Conservation (phyloP, 2,329 filamentous ascomycete genomes). For the Paecilomyces sp. region DNA sequence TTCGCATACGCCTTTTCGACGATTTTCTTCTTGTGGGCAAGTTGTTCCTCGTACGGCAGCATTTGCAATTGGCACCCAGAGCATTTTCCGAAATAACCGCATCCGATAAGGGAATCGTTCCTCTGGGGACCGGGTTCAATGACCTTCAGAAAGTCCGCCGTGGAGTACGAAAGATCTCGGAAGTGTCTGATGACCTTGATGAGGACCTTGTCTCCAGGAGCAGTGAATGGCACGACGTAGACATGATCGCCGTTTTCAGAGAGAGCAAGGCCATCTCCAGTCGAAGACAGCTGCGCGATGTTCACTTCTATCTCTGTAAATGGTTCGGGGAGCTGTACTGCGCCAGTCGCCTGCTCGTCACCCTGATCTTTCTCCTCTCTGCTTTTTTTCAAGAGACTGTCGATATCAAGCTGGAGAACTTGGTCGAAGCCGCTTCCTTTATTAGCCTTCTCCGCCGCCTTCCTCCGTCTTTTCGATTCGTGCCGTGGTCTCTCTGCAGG, state of each 20-base stretch:
- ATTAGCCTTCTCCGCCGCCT: conserved; percentile 50
- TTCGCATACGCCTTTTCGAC: conserved; percentile 88
- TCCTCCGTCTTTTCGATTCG: conserved; percentile 30
- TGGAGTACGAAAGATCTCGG: conserved; percentile 57
- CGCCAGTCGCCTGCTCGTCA: conserved; percentile 16
- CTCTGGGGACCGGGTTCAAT: conserved; percentile 65
- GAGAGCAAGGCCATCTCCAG: conserved; percentile 80
- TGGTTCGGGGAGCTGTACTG: conserved; percentile 49
- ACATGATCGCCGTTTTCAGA: conserved; percentile 60
- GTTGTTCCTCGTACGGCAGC: conserved; percentile 80
- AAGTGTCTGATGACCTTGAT: conserved; percentile 74
- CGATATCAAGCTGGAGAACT: conserved; percentile 58
- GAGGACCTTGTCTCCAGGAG: conserved; percentile 74
- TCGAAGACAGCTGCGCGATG: conserved; percentile 79
- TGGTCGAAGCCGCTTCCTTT: conserved; percentile 60
- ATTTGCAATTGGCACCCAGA: conserved; percentile 97
- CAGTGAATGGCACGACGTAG: conserved; percentile 81
- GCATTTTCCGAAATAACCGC: conserved; percentile 80
- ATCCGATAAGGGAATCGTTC: conserved; percentile 69
- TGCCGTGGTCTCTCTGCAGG: conserved; percentile 16
- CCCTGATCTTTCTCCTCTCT: conserved; percentile 17
- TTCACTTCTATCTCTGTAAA: conserved; percentile 74
- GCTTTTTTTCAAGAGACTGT: conserved; percentile 31
- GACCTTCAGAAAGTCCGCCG: conserved; percentile 77
- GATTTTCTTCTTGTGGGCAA: conserved; percentile 74